A percentile compares a stretch with the other conserved stretches of the same genome.
Evolutionary conservation across 768 basidiomycete species (phyloP).

Genomic region (Cantharellus cinnabarinus): DNA sequence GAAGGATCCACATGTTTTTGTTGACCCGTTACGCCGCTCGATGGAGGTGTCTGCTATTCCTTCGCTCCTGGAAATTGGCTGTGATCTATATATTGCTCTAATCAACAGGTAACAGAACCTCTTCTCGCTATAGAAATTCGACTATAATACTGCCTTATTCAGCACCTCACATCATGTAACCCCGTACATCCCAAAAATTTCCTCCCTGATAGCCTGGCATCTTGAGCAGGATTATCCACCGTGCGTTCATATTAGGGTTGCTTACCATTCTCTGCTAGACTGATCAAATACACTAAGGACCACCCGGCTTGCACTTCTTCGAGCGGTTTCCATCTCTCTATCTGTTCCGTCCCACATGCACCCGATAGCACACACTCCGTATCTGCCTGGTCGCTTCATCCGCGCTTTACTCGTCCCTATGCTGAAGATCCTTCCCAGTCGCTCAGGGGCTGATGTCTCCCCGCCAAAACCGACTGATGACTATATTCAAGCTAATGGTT

Average conservation of each 20-base stretch:
- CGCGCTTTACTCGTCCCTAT: constrained; percentile 33
- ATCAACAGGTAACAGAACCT: constrained; percentile 23
- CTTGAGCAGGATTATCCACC: constrained; percentile 27
- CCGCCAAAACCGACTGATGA: not conserved
- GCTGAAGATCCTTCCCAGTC: constrained; percentile 24
- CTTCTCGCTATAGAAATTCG: not conserved
- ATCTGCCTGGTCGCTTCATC: constrained; percentile 27
- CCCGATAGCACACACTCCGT: constrained; percentile 21
- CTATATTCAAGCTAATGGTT: constrained; percentile 12
- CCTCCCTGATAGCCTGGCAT: constrained; percentile 33
- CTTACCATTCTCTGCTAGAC: not conserved
- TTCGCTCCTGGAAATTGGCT: constrained; percentile 32
- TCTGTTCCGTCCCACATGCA: constrained; percentile 19
- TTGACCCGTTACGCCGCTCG: constrained; percentile 30
- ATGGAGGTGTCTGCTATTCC: constrained; percentile 37
- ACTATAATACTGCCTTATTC: not conserved
- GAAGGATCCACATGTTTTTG: constrained; percentile 26
- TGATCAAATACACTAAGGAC: too few species aligned
- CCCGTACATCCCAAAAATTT: constrained; percentile 33
- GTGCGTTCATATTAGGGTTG: constrained; percentile 9
- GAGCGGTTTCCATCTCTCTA: constrained; percentile 24
- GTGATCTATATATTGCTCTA: constrained; percentile 29
- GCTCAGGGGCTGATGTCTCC: not conserved
- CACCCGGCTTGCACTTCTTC: constrained; percentile 26
- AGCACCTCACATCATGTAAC: constrained; percentile 37